These are phyloP conservation scores for Colletotrichum aenigma DNA, from an alignment of 2,329 filamentous ascomycete species.

Conservation along the genomic window DNA sequence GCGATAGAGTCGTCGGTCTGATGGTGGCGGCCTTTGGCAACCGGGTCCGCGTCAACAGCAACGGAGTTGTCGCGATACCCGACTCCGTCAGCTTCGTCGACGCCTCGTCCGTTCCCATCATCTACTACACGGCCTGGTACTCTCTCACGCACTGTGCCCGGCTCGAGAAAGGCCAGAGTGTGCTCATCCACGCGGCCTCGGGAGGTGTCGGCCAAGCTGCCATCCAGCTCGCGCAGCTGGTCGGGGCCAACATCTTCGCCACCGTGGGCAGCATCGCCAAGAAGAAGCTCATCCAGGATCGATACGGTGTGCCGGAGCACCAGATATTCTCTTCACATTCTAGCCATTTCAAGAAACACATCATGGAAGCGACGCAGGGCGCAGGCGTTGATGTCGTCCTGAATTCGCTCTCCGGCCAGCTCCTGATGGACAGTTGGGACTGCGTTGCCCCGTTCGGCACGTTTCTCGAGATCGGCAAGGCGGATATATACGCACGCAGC, in stretches of 20 bases:
- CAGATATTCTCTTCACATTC: conserved; percentile 30
- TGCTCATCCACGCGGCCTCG: conserved; percentile 40
- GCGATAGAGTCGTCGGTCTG: conserved; percentile 25
- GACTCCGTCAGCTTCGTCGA: conserved; percentile 37
- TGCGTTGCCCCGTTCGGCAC: conserved; percentile 47
- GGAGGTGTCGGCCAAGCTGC: conserved; percentile 40
- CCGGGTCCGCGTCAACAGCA: background rate
- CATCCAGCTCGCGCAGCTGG: conserved; percentile 31
- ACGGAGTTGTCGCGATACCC: conserved; percentile 37
- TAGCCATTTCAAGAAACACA: conserved; percentile 29
- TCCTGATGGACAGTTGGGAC: conserved; percentile 45
- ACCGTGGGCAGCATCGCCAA: conserved; percentile 30
- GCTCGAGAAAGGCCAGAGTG: conserved; percentile 28
- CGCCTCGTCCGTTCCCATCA: conserved; percentile 33
- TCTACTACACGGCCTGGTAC: conserved; percentile 32
- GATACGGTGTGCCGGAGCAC: conserved; percentile 24
- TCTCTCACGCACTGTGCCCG: conserved; percentile 27
- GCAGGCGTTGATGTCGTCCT: conserved; percentile 36
- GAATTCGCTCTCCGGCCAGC: conserved; percentile 28
- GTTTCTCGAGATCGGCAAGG: conserved; percentile 49
- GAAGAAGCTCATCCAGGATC: conserved; percentile 27
- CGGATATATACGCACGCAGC: conserved; percentile 40
- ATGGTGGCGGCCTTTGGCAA: background rate
- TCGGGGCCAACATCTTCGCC: conserved; percentile 34
- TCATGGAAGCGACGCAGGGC: conserved; percentile 29